Evolutionary conservation across 2,329 filamentous ascomycete genomes (phyloP).

Genomic region (Fusarium graminum): DNA sequence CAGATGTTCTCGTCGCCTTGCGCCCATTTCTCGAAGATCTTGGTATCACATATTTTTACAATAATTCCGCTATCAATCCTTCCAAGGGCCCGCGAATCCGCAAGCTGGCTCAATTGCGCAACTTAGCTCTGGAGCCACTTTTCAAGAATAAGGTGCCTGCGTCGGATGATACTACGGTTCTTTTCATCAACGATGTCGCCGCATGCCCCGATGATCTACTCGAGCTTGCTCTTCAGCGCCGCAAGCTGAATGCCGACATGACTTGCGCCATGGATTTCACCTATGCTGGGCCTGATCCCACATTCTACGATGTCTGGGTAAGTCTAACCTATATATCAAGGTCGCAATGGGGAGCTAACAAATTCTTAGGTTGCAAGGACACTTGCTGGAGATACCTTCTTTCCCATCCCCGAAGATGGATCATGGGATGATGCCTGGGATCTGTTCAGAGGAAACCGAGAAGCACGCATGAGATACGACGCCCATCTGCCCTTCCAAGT

Average conservation of each 20-base stretch:
- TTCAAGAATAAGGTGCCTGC: constrained; percentile 47
- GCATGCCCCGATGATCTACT: constrained; percentile 68
- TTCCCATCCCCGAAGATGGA: constrained; percentile 64
- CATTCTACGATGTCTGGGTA: constrained; percentile 68
- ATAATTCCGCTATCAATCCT: constrained; percentile 60
- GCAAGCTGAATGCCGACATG: constrained; percentile 64
- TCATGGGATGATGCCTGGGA: constrained; percentile 64
- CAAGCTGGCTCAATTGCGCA: constrained; percentile 64
- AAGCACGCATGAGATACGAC: constrained; percentile 53
- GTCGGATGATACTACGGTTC: constrained; percentile 57
- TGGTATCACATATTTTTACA: constrained; percentile 59
- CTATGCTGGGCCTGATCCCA: constrained; percentile 58
- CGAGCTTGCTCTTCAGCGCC: constrained; percentile 65
- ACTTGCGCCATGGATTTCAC: constrained; percentile 72
- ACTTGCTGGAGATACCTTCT: constrained; percentile 68
- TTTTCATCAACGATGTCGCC: constrained; percentile 69
- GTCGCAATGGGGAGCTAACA: neutral
- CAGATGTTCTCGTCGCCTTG: constrained; percentile 62
- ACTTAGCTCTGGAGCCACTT: constrained; percentile 65
- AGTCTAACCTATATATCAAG: neutral
- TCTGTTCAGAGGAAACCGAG: constrained; percentile 65
- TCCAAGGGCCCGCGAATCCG: constrained; percentile 59
- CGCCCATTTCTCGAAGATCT: constrained; percentile 55
- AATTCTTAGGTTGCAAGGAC: constrained; percentile 59
- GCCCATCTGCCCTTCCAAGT: constrained; percentile 66